Evolutionary conservation across 2,329 filamentous ascomycete species (phyloP), one percentile per base, ranked within the genome.

Genomic region (Alternaria triticimaculans): DNA sequence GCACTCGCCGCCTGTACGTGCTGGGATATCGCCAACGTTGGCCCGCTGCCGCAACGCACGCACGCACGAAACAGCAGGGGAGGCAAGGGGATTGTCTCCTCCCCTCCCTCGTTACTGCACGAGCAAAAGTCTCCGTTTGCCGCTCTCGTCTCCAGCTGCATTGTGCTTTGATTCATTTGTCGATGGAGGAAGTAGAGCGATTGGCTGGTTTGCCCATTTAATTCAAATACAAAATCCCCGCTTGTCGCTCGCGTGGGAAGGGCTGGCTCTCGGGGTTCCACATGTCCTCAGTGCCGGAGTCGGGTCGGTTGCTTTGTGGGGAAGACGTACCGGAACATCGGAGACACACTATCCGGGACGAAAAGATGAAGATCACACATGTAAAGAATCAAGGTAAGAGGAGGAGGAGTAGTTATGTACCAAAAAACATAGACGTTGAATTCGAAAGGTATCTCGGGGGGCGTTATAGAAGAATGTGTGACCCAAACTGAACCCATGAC

Each of bases 391-490:
- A 37, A 28, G 37, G 14, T 3, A n/a, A 4, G 28, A 20, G 8
- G 0, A 3, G 5, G n/a, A 21, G 44, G 21, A 15, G 20, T 23
- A 23, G 44, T 23, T 3, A 23, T 46, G 20, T 53, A 53, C 25
- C 25, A 55, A 56, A 58, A 58, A 62, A 62, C 25, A 57, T 37
- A 43, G 60, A 43, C 55, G 28, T 58, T 62, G 15, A 66, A 68
- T 64, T 68, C 56, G 45, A 64, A 66, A 66, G 66, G 66, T 66
- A 66, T 68, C 64, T 68, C 56, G 55, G 55, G 55, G 55, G 56
- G 59, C 58, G 61, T 60, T 60, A 60, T 60, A 62, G 58, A 68
- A 64, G 59, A 66, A 64, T 56, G 48, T 58, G 33, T 15, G 20
- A 64, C 58, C 64, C 61, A 58, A 67, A 61, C 57, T 64, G 23